Evolutionary conservation across 2,329 filamentous ascomycete genomes (phyloP).

Genomic region (Coleophoma crateriformis): DNA sequence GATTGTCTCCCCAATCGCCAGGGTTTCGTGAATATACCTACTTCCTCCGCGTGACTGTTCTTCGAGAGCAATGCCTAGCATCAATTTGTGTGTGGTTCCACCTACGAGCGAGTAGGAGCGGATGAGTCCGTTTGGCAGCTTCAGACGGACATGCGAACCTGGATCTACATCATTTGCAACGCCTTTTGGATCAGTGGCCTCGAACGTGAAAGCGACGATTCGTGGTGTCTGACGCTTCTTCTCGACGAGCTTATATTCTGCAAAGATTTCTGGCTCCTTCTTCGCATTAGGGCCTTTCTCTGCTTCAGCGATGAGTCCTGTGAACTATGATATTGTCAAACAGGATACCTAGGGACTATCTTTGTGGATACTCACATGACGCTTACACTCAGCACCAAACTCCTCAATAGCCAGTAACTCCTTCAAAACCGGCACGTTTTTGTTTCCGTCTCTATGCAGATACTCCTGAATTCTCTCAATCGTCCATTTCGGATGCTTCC

Average conservation of each 20-base stretch:
- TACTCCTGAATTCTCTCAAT: slow-evolving; percentile 59
- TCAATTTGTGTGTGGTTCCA: slow-evolving; percentile 43
- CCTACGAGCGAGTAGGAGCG: slow-evolving; percentile 56
- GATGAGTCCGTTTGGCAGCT: slow-evolving; percentile 48
- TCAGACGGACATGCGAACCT: slow-evolving; percentile 52
- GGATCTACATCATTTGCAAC: slow-evolving; percentile 30
- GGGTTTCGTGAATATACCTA: slow-evolving; percentile 45
- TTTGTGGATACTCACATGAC: slow-evolving; percentile 26
- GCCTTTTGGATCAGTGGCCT: slow-evolving; percentile 32
- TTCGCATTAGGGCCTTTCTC: slow-evolving; percentile 15
- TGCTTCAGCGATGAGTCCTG: slow-evolving; percentile 43
- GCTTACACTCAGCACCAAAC: slow-evolving; percentile 35
- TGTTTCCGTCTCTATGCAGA: slow-evolving; percentile 45
- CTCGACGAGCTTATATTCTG: slow-evolving; percentile 34
- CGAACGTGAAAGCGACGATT: slow-evolving; percentile 46
- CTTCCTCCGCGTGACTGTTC: slow-evolving; percentile 54
- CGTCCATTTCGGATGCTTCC: slow-evolving; percentile 54
- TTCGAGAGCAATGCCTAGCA: slow-evolving; percentile 53
- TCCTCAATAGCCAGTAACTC: slow-evolving; percentile 33
- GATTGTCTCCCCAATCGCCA: slow-evolving; percentile 42
- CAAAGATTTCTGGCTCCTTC: slow-evolving; percentile 27
- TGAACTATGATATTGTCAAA: slow-evolving; percentile 37
- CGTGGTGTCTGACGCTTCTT: slow-evolving; percentile 44
- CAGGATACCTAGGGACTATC: slow-evolving; percentile 23
- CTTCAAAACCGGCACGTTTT: slow-evolving; percentile 43